phyloP scores from a whole-genome alignment of 2,329 filamentous ascomycete species.

The Calonectria pauciramosa region DNA sequence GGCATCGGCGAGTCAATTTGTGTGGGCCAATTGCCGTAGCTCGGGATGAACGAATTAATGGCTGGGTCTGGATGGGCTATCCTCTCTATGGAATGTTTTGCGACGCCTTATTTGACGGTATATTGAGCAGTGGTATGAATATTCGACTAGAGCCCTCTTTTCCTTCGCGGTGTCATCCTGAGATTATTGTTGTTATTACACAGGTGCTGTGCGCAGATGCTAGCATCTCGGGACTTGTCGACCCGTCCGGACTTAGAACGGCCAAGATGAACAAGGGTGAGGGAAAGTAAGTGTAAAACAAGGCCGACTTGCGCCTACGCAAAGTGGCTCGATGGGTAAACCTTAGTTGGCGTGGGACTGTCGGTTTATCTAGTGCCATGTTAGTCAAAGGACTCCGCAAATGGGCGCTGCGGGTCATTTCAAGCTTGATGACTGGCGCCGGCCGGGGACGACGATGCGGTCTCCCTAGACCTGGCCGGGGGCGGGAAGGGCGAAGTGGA shows the following conservation, averaged over 20 bases:
- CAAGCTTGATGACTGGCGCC: not conserved
- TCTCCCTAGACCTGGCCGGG: not conserved
- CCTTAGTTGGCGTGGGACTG: not conserved
- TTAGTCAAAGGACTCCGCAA: slow-evolving; percentile 15
- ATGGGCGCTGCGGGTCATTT: slow-evolving; percentile 12
- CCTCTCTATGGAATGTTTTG: not conserved
- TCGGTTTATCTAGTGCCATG: not conserved
- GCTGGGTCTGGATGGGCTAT: not conserved
- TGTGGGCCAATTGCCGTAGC: not conserved
- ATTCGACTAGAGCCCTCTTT: not conserved
- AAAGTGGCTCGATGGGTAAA: slow-evolving; percentile 2
- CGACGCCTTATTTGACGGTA: not conserved
- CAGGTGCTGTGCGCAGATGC: not conserved
- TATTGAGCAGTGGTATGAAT: not conserved
- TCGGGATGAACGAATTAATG: not conserved
- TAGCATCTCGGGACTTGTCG: not conserved
- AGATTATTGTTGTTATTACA: not conserved
- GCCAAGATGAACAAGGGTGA: not conserved
- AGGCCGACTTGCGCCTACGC: not conserved
- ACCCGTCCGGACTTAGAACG: not conserved
- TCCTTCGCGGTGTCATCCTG: not conserved
- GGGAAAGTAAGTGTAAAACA: not conserved
- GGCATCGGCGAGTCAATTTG: not conserved
- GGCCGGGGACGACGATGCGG: not conserved
- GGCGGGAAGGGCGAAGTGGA: slow-evolving; percentile 2